Base-by-base conservation (phyloP, 1,139 yeast species). In the Saccharomyces hybrid region DNA sequence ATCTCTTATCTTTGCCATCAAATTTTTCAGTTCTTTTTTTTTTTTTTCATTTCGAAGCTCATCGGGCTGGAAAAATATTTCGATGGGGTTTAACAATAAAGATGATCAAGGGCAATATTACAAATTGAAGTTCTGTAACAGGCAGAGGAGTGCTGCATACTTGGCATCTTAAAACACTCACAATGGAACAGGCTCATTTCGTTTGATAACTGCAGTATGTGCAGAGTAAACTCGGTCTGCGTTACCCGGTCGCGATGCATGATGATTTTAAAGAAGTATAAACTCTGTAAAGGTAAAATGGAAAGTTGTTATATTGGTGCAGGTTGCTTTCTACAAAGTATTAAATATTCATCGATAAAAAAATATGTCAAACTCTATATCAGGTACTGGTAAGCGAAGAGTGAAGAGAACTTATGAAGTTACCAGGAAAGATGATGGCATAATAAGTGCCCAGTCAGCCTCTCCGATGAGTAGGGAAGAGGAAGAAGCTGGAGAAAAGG, bases 371-470 rank as follows among this genome's bases (percentile, higher is more conserved):
- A 49, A 25, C 9, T 9, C 28, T 27, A 13, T 20, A 23, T 55
- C 58, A 27, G 66, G 66, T 4, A 50, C 49, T 11, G 68, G 65
- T 31, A 61, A 59, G 50, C 59, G 67, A 49, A 59, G 69, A 47
- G 53, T 56, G 7, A 65, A 60, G 50, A 62, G 68, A 48, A 62
- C 62, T 4, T 61, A 59, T 26, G 70, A 67, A 44, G 51, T 54
- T 13, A 58, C 34, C 6, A 52, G 32, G 11, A 55, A 56, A 13
- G 57, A 57, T 8, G 59, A 53, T 7, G 13, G 25, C 25, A 1
- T 11, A 16, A 8, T 16, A 38, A 8, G 25, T 38, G 6, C 44
- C 13, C 8, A 16, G 25, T 11, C 44, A 20, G 23, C 23, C 16
- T 16, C 44, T 20, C 20, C 44, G 11, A 49, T 52, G 6, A 48